Evolutionary conservation across 345 rosid species (phyloP), one percentile per base, ranked within the genome.

Genomic region (Bruguiera sexangula): DNA sequence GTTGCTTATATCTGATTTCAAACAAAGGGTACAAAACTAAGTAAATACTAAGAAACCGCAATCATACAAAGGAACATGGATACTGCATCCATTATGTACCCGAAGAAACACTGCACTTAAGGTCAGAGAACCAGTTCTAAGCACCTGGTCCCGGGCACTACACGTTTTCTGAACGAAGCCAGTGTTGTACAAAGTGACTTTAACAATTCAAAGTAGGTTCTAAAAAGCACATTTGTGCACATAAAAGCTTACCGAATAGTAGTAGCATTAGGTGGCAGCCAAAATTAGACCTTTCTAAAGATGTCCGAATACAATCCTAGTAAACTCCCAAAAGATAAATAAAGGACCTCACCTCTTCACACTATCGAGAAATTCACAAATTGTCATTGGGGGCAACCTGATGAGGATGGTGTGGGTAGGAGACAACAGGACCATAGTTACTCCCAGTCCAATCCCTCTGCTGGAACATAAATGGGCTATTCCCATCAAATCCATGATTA

Each of bases 341-440:
- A 48, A 31, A 64, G 27, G 24, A 19, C 30, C 59, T 61, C 34
- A 76, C 71, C 79, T 65, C 32, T 37, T 51, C 57, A 26, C 11
- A 36, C 9, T 37, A 51, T 29, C 46, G 3, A 34, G 19, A 21
- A 51, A 60, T 65, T 69, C 73, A 77, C 74, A 63, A 69, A 31
- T 86, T 86, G 78, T 88, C 89, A 76, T 70, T 84, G 27, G 87
- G 84, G 63, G 84, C 79, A 60, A 83, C 81, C 72, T 84, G 87
- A 31, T 70, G 75, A 54, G 74, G 71, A 67, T 76, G 68, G 18
- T 82, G 81, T 26, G 83, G 87, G 75, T 85, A 82, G 0, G 92
- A 74, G 68, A 82, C 68, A 20, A 79, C 68, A 2, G 91, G 83
- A 26, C 89, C 91, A 7, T 81, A 89, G 73, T 82, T 82, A 67